Evolutionary conservation across 176 grass and related monocot genomes (phyloP), one percentile per base, ranked within the genome.

Genomic region (Zoysia pacifica): DNA sequence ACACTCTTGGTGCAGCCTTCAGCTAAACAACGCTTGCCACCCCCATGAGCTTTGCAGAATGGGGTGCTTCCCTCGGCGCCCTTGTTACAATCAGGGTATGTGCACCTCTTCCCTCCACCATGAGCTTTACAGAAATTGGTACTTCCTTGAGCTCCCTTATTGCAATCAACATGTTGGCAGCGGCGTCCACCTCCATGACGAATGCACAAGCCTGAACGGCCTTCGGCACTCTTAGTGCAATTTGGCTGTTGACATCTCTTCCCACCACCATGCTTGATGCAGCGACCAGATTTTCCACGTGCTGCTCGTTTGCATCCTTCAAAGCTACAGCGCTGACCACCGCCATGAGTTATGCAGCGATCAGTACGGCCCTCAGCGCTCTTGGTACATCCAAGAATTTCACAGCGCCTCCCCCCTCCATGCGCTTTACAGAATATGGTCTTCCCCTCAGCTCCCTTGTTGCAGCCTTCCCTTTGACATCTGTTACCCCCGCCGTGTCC

Each of bases 381-480:
- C 70, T 97, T 97, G 7, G 91, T 97, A 67, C 94, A 97, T 16
- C 94, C 94, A 61, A 97, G 80, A 59, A 77, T 11, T 7, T 94
- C 77, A 1, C 94, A 97, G 11, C 91, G 84, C 59, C 74, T 79
- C 5, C 94, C 94, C 42, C 94, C 94, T 48, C 94, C 94, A 74
- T 97, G 94, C 5, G 91, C 89, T 47, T 97, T 97, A 70, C 94
- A 97, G 19, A 84, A 94, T 56, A 97, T 92, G 16, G 94, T 97
- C 45, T 79, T 87, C 16, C 94, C 94, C 81, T 97, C 94, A 12
- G 94, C 94, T 54, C 94, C 94, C 82, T 94, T 97, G n/a, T 58
- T 52, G 10, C 94, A 97, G 13, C 91, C 89, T 16, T 79, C 86
- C 73, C 80, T 97, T 60, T 90, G 48, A 79, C 94, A 97, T 87